Conservation (phyloP, 78 protist genomes). For the Dictyostelium discoideum region DNA sequence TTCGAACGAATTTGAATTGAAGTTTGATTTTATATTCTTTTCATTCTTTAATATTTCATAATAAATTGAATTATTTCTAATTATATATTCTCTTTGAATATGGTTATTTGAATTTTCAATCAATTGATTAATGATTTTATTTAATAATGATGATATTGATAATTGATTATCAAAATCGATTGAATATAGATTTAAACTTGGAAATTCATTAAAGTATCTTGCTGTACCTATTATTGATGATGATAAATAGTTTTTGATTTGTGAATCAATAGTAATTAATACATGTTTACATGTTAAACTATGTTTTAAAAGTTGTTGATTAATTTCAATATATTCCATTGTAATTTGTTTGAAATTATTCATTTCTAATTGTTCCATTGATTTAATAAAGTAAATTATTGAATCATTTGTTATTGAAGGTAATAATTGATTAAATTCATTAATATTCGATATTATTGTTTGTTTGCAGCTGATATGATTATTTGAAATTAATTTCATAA, state of each 20-base stretch:
- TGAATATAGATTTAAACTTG: neutral
- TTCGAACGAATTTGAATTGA: neutral
- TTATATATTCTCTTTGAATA: neutral
- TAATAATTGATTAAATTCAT: neutral
- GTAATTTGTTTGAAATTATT: neutral
- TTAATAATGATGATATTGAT: neutral
- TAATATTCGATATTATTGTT: neutral
- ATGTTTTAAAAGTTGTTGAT: constrained; percentile 25
- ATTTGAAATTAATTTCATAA: neutral
- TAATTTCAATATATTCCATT: constrained; percentile 19
- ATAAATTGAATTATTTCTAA: neutral
- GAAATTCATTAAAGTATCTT: neutral
- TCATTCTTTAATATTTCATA: constrained; percentile 29
- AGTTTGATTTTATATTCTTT: neutral
- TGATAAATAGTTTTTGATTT: neutral
- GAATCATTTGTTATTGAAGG: neutral
- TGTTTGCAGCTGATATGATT: neutral
- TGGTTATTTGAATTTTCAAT: neutral
- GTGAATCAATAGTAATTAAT: neutral
- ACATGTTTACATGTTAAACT: neutral
- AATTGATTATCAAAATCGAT: neutral
- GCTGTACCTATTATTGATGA: neutral
- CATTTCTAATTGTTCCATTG: neutral
- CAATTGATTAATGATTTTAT: neutral
- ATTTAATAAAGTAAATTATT: neutral